Base-by-base conservation (phyloP, 2,329 filamentous ascomycete species). In the Aspergillus brunneoviolaceus region DNA sequence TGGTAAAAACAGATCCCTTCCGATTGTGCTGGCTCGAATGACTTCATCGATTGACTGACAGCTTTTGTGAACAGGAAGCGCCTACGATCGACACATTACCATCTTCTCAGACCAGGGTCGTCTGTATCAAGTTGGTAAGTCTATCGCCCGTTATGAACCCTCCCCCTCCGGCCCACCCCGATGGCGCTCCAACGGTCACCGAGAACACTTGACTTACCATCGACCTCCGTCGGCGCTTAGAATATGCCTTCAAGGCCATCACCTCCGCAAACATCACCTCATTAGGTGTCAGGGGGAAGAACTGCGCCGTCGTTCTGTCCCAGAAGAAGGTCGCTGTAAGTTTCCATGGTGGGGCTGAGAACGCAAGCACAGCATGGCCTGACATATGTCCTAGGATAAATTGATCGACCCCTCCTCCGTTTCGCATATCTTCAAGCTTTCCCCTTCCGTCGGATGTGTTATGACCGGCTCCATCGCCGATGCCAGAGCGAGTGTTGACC, bases 191-290 rank as follows among this genome's bases (percentile, higher is more conserved):
- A 55, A 47, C 39, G 14, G 53, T 16, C 10, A 19, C 16, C 47
- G 42, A 29, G 39, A 62, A 45, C 31, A 25, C 47, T 42, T 54
- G 58, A 61, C 65, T 65, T 61, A 77, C 68, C 47, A 60, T 58
- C 55, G 27, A 51, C 64, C 54, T 68, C 64, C 65, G 62, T 49
- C 70, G 63, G 57, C 55, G 47, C 67, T 70, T 76, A 98, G 95
- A 99, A 85, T 99, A 99, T 94, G 95, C 95, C 71, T 99, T 99
- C 88, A 99, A 99, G 84, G 95, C 95, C 61, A 99, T 99, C 81
- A 99, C 95, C 70, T 94, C 95, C 63, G 95, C 95, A 70, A 98
- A 98, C 80, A 98, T 99, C 82, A 99, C 96, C 84, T 95, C 95
- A 63, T 87, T 99, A 77, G 95, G 95, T 70, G 87, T 99, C 69